Percentiles rank a stretch among this genome's conserved stretches.
Conservation (phyloP, 257 asterid species). For the Solanum stenotomum region DNA sequence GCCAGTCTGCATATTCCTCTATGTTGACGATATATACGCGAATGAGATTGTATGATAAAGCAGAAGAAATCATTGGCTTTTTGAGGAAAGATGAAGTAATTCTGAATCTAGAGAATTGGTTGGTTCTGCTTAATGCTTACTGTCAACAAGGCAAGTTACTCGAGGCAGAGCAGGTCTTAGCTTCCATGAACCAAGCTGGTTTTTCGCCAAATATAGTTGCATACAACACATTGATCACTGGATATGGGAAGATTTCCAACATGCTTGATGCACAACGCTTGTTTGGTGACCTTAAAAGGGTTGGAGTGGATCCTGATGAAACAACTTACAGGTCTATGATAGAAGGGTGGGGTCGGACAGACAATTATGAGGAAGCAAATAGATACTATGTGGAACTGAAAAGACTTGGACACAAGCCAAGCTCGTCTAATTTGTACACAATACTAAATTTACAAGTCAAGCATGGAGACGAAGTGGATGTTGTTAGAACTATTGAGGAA, state of each 20-base stretch:
- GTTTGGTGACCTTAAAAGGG: constrained; percentile 37
- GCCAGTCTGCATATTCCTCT: constrained; percentile 78
- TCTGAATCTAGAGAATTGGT: constrained; percentile 73
- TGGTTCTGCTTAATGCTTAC: constrained; percentile 76
- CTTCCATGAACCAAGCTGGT: constrained; percentile 53
- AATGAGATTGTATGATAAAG: constrained; percentile 52
- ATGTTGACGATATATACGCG: constrained; percentile 83
- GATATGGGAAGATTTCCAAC: constrained; percentile 57
- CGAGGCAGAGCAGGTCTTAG: constrained; percentile 48
- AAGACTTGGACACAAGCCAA: constrained; percentile 56
- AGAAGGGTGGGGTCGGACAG: constrained; percentile 90
- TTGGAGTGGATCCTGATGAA: constrained; percentile 66
- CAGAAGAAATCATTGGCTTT: constrained; percentile 62
- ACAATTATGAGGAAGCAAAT: constrained; percentile 37
- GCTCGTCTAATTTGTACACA: constrained; percentile 63
- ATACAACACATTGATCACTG: constrained; percentile 80
- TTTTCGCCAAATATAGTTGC: constrained; percentile 67
- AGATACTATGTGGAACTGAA: constrained; percentile 48
- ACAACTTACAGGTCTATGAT: constrained; percentile 79
- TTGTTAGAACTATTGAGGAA: constrained; percentile 37
- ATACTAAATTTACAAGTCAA: constrained; percentile 75
- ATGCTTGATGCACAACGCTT: constrained; percentile 37
- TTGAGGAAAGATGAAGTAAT: constrained; percentile 48
- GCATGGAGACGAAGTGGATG: constrained; percentile 55
- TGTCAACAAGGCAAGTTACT: constrained; percentile 77